These are phyloP conservation scores for Termitomyces sp. DNA, from an alignment of 768 basidiomycete species.

Conservation along the genomic window DNA sequence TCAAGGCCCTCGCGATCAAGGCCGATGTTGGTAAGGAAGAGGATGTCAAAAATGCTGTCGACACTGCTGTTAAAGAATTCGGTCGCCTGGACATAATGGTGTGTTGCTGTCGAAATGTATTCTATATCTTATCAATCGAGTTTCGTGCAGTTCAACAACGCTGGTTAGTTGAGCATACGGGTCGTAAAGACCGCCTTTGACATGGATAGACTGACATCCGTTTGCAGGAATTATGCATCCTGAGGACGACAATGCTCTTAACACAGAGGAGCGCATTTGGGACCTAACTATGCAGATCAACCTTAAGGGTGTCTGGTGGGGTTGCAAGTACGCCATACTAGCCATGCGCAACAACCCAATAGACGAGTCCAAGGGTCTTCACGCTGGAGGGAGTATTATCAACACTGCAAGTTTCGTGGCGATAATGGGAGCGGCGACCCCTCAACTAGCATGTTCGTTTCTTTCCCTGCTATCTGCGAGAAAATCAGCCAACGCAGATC, in stretches of 20 bases:
- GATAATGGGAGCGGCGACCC: constrained; percentile 91
- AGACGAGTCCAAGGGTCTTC: constrained; percentile 76
- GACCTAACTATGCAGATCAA: constrained; percentile 91
- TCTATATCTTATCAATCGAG: background rate
- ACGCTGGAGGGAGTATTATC: constrained; percentile 86
- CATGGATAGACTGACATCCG: background rate
- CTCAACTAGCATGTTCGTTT: constrained; percentile 92
- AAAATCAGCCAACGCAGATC: constrained; percentile 11
- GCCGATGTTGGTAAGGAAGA: constrained; percentile 88
- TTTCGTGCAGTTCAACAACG: constrained; percentile 82
- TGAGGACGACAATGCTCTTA: constrained; percentile 88
- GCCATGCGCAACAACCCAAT: constrained; percentile 93
- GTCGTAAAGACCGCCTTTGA: background rate
- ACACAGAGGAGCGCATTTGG: constrained; percentile 97
- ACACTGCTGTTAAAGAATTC: constrained; percentile 73
- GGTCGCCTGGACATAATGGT: constrained; percentile 97
- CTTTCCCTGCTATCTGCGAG: background rate
- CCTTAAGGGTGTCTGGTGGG: constrained; percentile 99
- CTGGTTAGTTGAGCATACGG: constrained; percentile 37
- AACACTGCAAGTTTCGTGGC: constrained; percentile 99
- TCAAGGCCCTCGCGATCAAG: constrained; percentile 62
- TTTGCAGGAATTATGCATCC: constrained; percentile 93
- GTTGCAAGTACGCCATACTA: constrained; percentile 93
- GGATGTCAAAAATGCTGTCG: constrained; percentile 80
- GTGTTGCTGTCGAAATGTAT: constrained; percentile 13